Evolutionary conservation across 2,329 filamentous ascomycete species (phyloP), one percentile per base, ranked within the genome.

Genomic region (Knoxdaviesia proteae): DNA sequence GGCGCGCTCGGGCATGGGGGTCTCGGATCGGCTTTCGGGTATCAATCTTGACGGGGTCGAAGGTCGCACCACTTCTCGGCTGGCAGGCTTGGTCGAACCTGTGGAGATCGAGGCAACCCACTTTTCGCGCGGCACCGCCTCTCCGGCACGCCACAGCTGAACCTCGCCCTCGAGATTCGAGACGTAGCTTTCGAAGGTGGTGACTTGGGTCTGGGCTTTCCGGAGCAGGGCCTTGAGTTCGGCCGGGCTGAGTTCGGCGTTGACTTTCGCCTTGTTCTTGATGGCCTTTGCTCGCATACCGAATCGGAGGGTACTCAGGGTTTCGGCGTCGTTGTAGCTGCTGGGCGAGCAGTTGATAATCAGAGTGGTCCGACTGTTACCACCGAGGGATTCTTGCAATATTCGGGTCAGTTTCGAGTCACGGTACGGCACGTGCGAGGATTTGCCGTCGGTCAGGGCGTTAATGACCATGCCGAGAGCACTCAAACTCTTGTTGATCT

Each of bases 191-290:
- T 94, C 83, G 58, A 92, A 96, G 10, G 76, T 87, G 29, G 82
- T 84, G 50, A 90, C 79, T 58, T 94, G 87, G 42, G 73, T 76
- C 60, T 94, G 87, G 9, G 86, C 84, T 61, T 94, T 94, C 63
- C 84, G 87, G 57, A 98, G 76, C 54, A 94, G 71, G 41, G 77
- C 71, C 63, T 96, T 98, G 67, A 98, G 76, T 61, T 98, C 90
- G 8, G 86, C 77, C 39, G 90, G 90, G 54, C 88, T 96, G 53
- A 98, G 74, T 61, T 98, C 90, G 39, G 88, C 87, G 57, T 98
- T 98, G 71, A 98, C 81, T 79, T 96, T 98, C 61, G 90, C 90
- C 71, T 96, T 96, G 68, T 96, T 96, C 79, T 96, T 94, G 67
- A 98, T 98, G 0, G 84, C 83, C 68, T 98, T 98, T 45, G 90